Conservation (phyloP, 352 stramenopile genomes). For the Pythium insidiosum region DNA sequence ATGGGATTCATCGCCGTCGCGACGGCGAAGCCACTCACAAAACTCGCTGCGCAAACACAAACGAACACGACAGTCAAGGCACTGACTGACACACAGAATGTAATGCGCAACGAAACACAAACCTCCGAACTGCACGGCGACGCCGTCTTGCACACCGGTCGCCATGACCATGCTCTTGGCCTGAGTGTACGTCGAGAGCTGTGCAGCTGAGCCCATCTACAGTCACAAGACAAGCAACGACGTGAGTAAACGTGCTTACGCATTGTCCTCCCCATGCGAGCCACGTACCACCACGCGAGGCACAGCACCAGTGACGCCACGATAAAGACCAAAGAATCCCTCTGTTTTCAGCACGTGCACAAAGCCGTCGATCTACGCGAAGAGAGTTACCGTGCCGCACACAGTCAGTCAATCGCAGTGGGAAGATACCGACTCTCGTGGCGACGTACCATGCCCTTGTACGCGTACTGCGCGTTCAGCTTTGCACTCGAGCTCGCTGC, state of each 20-base stretch:
- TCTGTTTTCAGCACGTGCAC: constrained; percentile 65
- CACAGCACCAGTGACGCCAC: constrained; percentile 63
- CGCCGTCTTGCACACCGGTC: constrained; percentile 59
- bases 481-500: constrained; percentile 60
- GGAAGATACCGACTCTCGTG: neutral
- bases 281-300: constrained; percentile 63
- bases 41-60: constrained; percentile 37
- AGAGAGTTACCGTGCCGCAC: neutral
- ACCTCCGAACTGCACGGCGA: constrained; percentile 76
- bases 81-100: neutral
- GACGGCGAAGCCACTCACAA: constrained; percentile 71
- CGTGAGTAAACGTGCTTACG: neutral
- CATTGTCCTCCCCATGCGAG: neutral
- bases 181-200: constrained; percentile 80
- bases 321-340: constrained; percentile 62
- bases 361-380: constrained; percentile 64
- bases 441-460: constrained; percentile 63
- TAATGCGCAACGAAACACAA: constrained; percentile 11
- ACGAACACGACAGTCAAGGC: neutral
- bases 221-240: neutral
- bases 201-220: constrained; percentile 77
- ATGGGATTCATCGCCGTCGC: constrained; percentile 86
- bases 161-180: constrained; percentile 77
- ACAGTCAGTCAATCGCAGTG: neutral
- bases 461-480: constrained; percentile 81